Base-by-base conservation (phyloP, 2,329 filamentous ascomycete genomes). In the Penicillium sp. region DNA sequence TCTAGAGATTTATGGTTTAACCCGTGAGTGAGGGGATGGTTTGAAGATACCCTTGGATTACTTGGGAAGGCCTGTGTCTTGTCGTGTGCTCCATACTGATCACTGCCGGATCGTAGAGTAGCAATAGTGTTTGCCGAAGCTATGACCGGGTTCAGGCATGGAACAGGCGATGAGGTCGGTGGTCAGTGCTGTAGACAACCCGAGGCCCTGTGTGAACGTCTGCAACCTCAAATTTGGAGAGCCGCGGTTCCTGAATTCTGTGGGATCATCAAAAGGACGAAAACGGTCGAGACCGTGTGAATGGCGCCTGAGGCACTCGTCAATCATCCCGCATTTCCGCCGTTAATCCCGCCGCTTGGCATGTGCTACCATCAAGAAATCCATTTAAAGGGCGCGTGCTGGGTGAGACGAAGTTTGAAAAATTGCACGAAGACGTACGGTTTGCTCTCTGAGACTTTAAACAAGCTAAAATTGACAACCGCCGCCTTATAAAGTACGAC, bases 221-320 rank as follows among this genome's bases (percentile, higher is more conserved):
- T 47, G 43, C 17, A 31, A 47, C 43, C 43, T 47, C 25, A 28
- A 31, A 8, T 31, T 31, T 6, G 7, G 7, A 47, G 43, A 31
- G 43, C 43, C 43, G 25, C 43, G 43, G 43, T 47, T 47, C 43
- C 25, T 47, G 43, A 28, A 7, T 11, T 10, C 31, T 47, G 12
- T n/a, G 3, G 14, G 25, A 31, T 4, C 43, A 15, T 31, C 4
- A 8, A 10, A 4, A 35, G 34, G 49, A 57, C 52, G 59, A 55
- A 63, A 64, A 64, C 59, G 57, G 59, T 58, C 56, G 48, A 47
- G 59, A 43, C 52, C 38, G 5, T 12, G 20, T 14, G 10, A 12
- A 0, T 12, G 1, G 37, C 12, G 62, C 59, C 62, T 62, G 35
- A 62, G 62, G 62, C 62, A 53, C 1, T 14, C 22, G 22, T 31